Evolutionary conservation across 805 yeast species (phyloP), one percentile per base, ranked within the genome.

Genomic region (Barnettozyma californica): DNA sequence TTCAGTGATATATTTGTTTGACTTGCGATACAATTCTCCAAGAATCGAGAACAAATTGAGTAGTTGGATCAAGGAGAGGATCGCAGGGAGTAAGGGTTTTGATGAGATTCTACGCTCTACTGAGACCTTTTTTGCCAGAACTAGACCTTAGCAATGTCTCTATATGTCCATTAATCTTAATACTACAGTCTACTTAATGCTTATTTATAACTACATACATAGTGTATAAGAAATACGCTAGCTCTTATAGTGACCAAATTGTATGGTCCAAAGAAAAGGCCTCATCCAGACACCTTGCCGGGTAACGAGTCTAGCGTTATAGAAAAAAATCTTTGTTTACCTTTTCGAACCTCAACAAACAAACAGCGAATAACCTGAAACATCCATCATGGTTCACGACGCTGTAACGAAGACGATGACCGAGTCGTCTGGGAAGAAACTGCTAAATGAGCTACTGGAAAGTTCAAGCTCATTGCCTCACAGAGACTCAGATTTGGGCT

Each of bases 391-490:
- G 50, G 35, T 25, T 19, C 50, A 47, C 39, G 46, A 47, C 9
- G 14, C 16, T 16, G 23, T 23, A 9, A 16, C 16, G 4, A 29
- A 23, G 26, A 16, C 46, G 6, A 38, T n/a, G 7, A 7, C 34
- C 1, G 36, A 29, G 4, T 45, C 59, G 2, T 49, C 53, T 3
- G 62, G 64, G 5, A 60, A 57, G 33, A 58, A 57, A 16, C 56
- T 70, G 43, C 70, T 90, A 54, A 80, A 80, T 52, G 96, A 89
- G 60, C 74, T 90, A 46, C 65, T 89, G 45, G 95, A 87, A 61
- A 76, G 91, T 1, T 83, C 95, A 0, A 75, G 78, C 52, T 84
- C 85, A 58, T 71, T 91, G 50, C 96, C 97, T 6, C 73, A 72
- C 43, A 62, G 74, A 11, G 71, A 71, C 46, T 77, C 84, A 41